Percentiles rank a stretch among this genome's conserved stretches.
Evolutionary conservation across 805 yeast genomes (phyloP).

Genomic region (Torulaspora microellipsoides): DNA sequence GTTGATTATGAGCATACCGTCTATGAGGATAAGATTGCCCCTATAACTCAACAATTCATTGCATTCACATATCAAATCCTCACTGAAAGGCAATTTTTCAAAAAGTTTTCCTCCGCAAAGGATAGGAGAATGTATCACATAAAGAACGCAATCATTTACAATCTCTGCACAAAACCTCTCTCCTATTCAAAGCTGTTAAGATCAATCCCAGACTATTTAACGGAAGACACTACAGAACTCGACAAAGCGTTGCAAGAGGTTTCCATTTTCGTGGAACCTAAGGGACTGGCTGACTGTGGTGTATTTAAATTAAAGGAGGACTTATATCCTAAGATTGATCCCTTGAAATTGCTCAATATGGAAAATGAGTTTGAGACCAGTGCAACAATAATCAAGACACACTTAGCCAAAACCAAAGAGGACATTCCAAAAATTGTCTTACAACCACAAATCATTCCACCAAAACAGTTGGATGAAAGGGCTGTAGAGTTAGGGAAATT

Average conservation of each 20-base stretch:
- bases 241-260: conserved; percentile 53
- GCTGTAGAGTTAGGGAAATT: conserved; percentile 46
- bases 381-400: conserved; percentile 43
- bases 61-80: conserved; percentile 64
- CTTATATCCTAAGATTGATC: conserved; percentile 49
- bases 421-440: conserved; percentile 44
- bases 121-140: conserved; percentile 34
- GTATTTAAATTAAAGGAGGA: conserved; percentile 53
- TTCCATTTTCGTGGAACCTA: conserved; percentile 58
- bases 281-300: conserved; percentile 64
- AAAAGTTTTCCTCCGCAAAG: conserved; percentile 36
- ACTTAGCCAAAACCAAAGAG: conserved; percentile 39
- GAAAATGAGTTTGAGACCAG: conserved; percentile 52
- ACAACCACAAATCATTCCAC: conserved; percentile 40
- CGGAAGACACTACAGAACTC: conserved; percentile 37
- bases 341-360: conserved; percentile 44
- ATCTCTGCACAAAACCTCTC: conserved; percentile 48
- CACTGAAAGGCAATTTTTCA: conserved; percentile 63
- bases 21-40: conserved; percentile 44
- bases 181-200: conserved; percentile 48
- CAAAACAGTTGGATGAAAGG: conserved; percentile 23
- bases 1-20: conserved; percentile 40
- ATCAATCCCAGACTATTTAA: conserved; percentile 33
- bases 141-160: conserved; percentile 44
- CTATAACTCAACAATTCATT: conserved; percentile 75